Evolutionary conservation across 1,139 yeast species (phyloP), one percentile per base, ranked within the genome.

Genomic region (Entelexis sorbosivorans): DNA sequence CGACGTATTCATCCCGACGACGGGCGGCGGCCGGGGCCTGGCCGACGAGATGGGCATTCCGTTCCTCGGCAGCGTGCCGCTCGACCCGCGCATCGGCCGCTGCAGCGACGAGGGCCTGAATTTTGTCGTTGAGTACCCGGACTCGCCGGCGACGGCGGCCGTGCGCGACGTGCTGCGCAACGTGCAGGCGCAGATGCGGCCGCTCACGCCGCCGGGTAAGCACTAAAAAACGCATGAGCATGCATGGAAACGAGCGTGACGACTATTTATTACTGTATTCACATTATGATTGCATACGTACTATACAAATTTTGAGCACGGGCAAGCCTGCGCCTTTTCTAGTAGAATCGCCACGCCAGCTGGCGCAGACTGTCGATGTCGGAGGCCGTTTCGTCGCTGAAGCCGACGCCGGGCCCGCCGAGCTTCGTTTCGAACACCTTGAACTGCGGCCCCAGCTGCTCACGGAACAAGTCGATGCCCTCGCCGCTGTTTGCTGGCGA

Each of bases 51-150:
- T 84, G 64, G 73, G 72, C 9, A 76, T 93, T 26, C 82, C 83
- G 20, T 91, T 82, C 61, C 71, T 93, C 52, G 99, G 99, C 1
- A 75, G 86, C 13, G 96, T 93, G 1, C 99, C 99, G 0, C 72
- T 93, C 48, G 99, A 93, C 68, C 98, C 98, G 14, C 73, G 97
- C 55, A 88, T 93, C 17, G 97, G 97, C 2, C 76, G 73, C 60
- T 75, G 91, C 24, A 88, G 97, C 67, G 99, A 93, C 64, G 63
- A 71, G 29, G 99, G 99, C n/a, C 82, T 78, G 58, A 80, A 86
- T 55, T 93, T 91, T 66, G 58, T 68, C 28, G 96, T 88, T 58
- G 70, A 73, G 52, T 82, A 81, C 61, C 91, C 96, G 0, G 96
- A 89, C 56, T 86, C 96, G 2, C 97, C 98, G 0, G 96, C 98